phyloP scores from a whole-genome alignment of 2,329 filamentous ascomycete species.

The Plenodomus tracheiphilus region DNA sequence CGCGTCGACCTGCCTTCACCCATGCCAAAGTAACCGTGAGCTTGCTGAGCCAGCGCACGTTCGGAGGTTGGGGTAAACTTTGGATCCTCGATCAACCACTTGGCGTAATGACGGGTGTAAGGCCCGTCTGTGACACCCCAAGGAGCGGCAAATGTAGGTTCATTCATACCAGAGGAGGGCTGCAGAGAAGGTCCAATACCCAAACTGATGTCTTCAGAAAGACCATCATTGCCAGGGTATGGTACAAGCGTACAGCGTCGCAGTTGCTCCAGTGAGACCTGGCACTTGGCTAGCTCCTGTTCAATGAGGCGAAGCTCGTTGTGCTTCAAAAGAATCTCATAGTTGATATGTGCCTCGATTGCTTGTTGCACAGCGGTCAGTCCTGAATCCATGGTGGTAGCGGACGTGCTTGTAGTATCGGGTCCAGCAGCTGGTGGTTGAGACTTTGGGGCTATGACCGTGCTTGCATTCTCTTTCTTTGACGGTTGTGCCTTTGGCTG shows the following conservation, averaged over 20 bases:
- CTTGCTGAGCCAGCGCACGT: constrained; percentile 39
- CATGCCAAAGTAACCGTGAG: constrained; percentile 41
- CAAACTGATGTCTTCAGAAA: constrained; percentile 69
- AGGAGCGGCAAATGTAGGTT: constrained; percentile 78
- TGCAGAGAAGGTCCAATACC: constrained; percentile 74
- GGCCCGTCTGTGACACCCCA: constrained; percentile 92
- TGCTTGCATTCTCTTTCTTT: constrained; percentile 35
- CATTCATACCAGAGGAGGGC: constrained; percentile 62
- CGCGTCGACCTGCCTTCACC: constrained; percentile 77
- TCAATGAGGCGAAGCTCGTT: constrained; percentile 92
- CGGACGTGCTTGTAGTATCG: constrained; percentile 24
- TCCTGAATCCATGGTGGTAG: constrained; percentile 31
- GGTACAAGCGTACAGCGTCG: constrained; percentile 90
- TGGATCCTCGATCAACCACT: constrained; percentile 90
- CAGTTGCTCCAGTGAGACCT: constrained; percentile 89
- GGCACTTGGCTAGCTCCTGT: constrained; percentile 94
- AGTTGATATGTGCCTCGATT: constrained; percentile 84
- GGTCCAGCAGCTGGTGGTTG: constrained; percentile 28
- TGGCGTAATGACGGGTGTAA: constrained; percentile 91
- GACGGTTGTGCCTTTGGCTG: constrained; percentile 34
- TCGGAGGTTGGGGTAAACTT: constrained; percentile 68
- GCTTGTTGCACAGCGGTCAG: constrained; percentile 65
- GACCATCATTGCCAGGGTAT: constrained; percentile 73
- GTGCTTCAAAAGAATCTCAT: constrained; percentile 92
- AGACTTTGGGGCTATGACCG: constrained; percentile 30